Conservation (phyloP, 169 alveolate species). For the Cryptosporidium ubiquitum region DNA sequence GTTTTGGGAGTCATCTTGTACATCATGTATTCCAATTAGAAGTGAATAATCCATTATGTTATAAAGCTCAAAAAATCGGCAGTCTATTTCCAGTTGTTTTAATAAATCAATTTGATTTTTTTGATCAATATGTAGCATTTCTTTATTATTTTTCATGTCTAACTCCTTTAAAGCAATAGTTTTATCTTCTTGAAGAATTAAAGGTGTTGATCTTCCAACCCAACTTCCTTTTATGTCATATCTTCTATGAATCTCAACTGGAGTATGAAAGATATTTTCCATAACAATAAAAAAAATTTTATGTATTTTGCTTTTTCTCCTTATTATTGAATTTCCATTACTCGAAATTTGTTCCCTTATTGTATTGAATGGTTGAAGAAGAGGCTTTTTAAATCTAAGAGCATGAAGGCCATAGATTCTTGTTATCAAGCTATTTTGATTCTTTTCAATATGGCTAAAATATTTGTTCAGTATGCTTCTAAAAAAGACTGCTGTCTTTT, state of each 20-base stretch:
- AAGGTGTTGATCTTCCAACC: constrained; percentile 88
- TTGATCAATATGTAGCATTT: constrained; percentile 81
- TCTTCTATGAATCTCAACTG: constrained; percentile 89
- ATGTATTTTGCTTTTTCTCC: constrained; percentile 74
- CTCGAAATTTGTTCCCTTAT: constrained; percentile 6
- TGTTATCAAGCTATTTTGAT: constrained; percentile 85
- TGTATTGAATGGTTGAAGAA: constrained; percentile 16
- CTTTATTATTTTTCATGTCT: constrained; percentile 84
- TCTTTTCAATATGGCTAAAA: constrained; percentile 77
- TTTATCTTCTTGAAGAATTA: constrained; percentile 83
- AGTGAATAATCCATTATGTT: constrained; percentile 91
- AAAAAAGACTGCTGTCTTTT: constrained; percentile 77
- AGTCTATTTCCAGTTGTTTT: constrained; percentile 84
- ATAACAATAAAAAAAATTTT: constrained; percentile 94
- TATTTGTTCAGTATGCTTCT: constrained; percentile 77
- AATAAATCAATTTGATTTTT: constrained; percentile 80
- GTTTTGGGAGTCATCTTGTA: constrained; percentile 23
- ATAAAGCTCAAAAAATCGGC: constrained; percentile 83
- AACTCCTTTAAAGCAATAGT: constrained; percentile 91
- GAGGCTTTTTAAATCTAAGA: constrained; percentile 83
- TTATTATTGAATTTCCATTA: constrained; percentile 6
- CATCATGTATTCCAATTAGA: constrained; percentile 90
- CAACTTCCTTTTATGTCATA: constrained; percentile 92
- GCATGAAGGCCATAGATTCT: constrained; percentile 92
- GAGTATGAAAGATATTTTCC: constrained; percentile 95